A percentile compares a stretch with the other conserved stretches of the same genome.
Conservation (phyloP, 73 alveolate species). For the Paramecium octaurelia region DNA sequence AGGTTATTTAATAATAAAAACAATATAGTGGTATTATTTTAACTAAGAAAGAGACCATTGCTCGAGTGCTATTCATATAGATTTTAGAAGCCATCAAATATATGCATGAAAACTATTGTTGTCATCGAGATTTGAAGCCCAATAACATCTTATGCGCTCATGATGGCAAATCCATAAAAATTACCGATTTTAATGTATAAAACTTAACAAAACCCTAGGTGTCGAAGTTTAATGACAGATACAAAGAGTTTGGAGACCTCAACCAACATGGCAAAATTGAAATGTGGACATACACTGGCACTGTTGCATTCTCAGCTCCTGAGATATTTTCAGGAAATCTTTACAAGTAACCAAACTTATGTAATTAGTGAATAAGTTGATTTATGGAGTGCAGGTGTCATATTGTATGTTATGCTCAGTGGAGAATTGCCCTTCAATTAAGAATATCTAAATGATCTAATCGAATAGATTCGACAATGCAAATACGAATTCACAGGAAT, state of each 20-base stretch:
- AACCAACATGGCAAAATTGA: slow-evolving; percentile 40
- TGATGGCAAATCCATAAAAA: slow-evolving; percentile 45
- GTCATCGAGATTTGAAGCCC: slow-evolving; percentile 60
- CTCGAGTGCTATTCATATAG: not conserved
- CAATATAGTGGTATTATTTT: slow-evolving; percentile 50
- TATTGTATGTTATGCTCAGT: slow-evolving; percentile 47
- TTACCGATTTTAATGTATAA: slow-evolving; percentile 22
- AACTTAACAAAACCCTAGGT: not conserved
- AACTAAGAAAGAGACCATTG: slow-evolving; percentile 8
- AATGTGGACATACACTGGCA: slow-evolving; percentile 64
- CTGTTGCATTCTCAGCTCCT: slow-evolving; percentile 62
- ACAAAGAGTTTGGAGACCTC: slow-evolving; percentile 51
- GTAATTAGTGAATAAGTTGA: slow-evolving; percentile 40
- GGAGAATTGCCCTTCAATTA: slow-evolving; percentile 55
- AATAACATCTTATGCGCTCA: slow-evolving; percentile 52
- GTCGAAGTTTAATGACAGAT: slow-evolving; percentile 56
- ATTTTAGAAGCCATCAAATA: slow-evolving; percentile 33
- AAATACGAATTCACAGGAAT: not conserved
- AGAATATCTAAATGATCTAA: slow-evolving; percentile 25
- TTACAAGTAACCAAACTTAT: not conserved
- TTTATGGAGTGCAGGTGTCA: slow-evolving; percentile 63
- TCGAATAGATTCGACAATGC: not conserved
- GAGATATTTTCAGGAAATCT: slow-evolving; percentile 54
- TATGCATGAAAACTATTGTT: slow-evolving; percentile 56
- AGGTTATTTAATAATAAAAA: slow-evolving; percentile 49